Conservation (phyloP, 345 rosid genomes). For the Odontarrhena argentea region DNA sequence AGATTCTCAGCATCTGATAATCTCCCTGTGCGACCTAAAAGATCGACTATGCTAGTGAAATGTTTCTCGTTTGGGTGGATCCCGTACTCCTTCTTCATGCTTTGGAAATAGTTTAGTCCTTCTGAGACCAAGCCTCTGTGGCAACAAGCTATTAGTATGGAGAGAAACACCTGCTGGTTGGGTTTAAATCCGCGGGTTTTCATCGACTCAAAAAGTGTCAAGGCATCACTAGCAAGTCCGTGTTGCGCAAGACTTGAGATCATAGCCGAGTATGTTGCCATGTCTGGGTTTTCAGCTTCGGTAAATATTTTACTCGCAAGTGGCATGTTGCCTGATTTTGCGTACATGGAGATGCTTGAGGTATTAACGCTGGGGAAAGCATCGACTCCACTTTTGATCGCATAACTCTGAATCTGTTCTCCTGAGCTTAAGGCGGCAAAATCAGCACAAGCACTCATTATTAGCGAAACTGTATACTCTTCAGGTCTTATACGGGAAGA, state of each 20-base stretch:
- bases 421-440: constrained; percentile 50
- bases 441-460: constrained; percentile 60
- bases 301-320: constrained; percentile 37
- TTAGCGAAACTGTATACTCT: constrained; percentile 53
- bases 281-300: constrained; percentile 48
- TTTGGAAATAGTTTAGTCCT: constrained; percentile 49
- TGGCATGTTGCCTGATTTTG: constrained; percentile 52
- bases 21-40: constrained; percentile 50
- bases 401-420: constrained; percentile 53
- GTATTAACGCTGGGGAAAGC: constrained; percentile 50
- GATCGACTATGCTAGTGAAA: constrained; percentile 53
- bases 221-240: constrained; percentile 49
- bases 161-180: constrained; percentile 49
- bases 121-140: constrained; percentile 53
- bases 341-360: constrained; percentile 53
- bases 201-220: constrained; percentile 49
- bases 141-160: constrained; percentile 56
- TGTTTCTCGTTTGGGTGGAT: constrained; percentile 46
- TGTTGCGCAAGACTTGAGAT: constrained; percentile 55
- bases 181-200: constrained; percentile 39
- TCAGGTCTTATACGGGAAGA: constrained; percentile 48
- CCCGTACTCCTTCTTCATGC: constrained; percentile 43
- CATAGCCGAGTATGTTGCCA: constrained; percentile 59
- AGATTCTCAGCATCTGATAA: constrained; percentile 50
- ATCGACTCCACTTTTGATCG: constrained; percentile 50